Evolutionary conservation across 805 yeast species (phyloP).

Genomic region (Hyphopichia homilentoma): DNA sequence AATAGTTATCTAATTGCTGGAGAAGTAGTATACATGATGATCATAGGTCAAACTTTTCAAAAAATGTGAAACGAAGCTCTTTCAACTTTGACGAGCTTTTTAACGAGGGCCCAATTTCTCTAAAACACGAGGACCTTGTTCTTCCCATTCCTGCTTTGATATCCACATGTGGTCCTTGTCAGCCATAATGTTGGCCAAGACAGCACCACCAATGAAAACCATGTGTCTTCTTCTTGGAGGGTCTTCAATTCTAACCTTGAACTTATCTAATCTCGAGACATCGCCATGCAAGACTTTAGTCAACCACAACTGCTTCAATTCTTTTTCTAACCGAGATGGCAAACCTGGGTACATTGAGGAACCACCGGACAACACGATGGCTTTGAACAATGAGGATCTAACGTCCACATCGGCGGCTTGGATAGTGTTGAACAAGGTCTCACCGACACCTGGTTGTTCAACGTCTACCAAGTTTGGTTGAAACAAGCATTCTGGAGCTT

Average conservation of each 20-base stretch:
- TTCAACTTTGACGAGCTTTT: no score
- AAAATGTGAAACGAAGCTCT: background rate
- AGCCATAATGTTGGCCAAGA: constrained; percentile 95
- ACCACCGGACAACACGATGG: constrained; percentile 95
- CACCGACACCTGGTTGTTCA: constrained; percentile 97
- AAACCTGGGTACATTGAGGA: constrained; percentile 98
- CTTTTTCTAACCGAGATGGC: constrained; percentile 93
- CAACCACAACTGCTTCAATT: constrained; percentile 93
- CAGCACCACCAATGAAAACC: constrained; percentile 99
- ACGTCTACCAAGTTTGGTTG: constrained; percentile 94
- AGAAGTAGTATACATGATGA: constrained; percentile 7
- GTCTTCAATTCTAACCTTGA: constrained; percentile 95
- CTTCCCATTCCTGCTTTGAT: constrained; percentile 95
- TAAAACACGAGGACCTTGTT: constrained; percentile 84
- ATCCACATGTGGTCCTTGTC: constrained; percentile 99
- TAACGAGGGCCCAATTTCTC: constrained; percentile 90
- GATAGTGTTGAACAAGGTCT: constrained; percentile 82
- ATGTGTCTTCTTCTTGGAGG: constrained; percentile 98
- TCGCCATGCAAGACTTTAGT: constrained; percentile 84
- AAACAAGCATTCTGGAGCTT: constrained; percentile 95
- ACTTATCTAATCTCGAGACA: constrained; percentile 80
- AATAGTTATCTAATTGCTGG: constrained; percentile 1
- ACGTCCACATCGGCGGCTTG: constrained; percentile 95
- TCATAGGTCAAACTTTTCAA: background rate
- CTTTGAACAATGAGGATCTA: constrained; percentile 81